A percentile compares a stretch with the other conserved stretches of the same genome.
Conservation (phyloP, 352 stramenopile species). For the Phytophthora sojae region DNA sequence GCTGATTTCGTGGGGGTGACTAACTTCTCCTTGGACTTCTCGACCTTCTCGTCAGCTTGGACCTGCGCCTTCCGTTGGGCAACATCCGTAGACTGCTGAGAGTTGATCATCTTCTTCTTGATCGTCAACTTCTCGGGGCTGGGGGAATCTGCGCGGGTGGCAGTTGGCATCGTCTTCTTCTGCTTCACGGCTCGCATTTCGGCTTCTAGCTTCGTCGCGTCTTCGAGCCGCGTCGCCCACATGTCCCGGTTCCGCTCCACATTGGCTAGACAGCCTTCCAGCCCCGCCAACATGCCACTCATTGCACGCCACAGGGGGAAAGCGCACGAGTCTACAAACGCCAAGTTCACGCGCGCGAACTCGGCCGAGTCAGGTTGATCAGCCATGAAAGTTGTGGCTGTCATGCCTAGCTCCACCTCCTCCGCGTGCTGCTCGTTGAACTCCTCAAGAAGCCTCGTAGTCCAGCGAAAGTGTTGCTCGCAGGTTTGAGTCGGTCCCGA, state of each 20-base stretch:
- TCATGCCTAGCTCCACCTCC: conserved; percentile 70
- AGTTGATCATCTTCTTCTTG: conserved; percentile 18
- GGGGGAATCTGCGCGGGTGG: not conserved
- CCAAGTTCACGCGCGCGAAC: conserved; percentile 78
- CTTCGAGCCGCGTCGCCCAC: conserved; percentile 55
- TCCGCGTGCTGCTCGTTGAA: conserved; percentile 87
- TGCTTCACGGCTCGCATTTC: conserved; percentile 13
- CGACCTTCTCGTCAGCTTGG: not conserved
- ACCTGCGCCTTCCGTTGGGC: not conserved
- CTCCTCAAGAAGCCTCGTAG: conserved; percentile 67
- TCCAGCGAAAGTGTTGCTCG: conserved; percentile 73
- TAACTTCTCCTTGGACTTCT: not conserved
- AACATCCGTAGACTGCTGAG: not conserved
- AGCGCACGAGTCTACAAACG: conserved; percentile 86
- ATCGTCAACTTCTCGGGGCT: conserved; percentile 25
- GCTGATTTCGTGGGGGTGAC: conserved; percentile 25
- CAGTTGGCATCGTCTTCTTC: conserved; percentile 3
- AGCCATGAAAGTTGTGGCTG: conserved; percentile 84
- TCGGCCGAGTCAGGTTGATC: conserved; percentile 62
- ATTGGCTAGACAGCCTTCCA: conserved; percentile 69
- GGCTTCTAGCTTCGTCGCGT: conserved; percentile 28
- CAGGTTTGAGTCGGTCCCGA: conserved; percentile 69
- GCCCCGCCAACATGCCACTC: conserved; percentile 62
- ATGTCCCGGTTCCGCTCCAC: conserved; percentile 73
- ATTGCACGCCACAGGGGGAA: conserved; percentile 86